These are phyloP conservation scores for Lactifluus volemus DNA, from an alignment of 768 basidiomycete genomes.

Conservation along the genomic window DNA sequence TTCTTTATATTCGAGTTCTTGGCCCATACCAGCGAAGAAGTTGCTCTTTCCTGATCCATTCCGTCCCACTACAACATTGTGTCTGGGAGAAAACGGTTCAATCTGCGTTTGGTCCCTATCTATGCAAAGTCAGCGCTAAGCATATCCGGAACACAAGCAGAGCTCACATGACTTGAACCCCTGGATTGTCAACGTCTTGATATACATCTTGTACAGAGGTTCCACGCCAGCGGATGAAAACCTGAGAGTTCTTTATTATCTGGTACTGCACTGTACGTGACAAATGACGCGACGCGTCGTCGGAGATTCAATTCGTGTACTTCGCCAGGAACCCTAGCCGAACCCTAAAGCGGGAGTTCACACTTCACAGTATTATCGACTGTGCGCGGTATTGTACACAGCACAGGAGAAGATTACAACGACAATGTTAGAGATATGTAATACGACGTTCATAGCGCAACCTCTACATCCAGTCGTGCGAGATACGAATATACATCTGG, in stretches of 20 bases:
- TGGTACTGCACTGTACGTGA: background rate
- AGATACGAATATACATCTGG: slow-evolving; percentile 86
- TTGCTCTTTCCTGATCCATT: slow-evolving; percentile 99
- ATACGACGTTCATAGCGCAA: slow-evolving; percentile 45
- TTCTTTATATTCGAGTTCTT: background rate
- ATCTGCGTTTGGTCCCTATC: slow-evolving; percentile 87
- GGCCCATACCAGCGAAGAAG: slow-evolving; percentile 80
- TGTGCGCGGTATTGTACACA: too few relatives aligned
- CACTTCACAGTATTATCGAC: too few relatives aligned
- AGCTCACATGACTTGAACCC: slow-evolving; percentile 97
- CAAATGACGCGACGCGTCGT: slow-evolving; percentile 8
- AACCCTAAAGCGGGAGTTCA: too few relatives aligned
- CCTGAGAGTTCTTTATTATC: background rate
- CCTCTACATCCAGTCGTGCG: slow-evolving; percentile 78
- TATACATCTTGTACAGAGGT: slow-evolving; percentile 45
- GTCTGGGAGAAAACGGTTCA: slow-evolving; percentile 87
- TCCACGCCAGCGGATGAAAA: too few relatives aligned
- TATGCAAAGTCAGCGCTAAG: slow-evolving; percentile 24
- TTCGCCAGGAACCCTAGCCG: too few relatives aligned
- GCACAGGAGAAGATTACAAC: background rate
- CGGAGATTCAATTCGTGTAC: slow-evolving; percentile 5
- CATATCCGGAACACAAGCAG: slow-evolving; percentile 5
- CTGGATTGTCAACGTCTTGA: slow-evolving; percentile 84
- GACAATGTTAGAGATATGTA: background rate
- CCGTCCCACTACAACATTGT: slow-evolving; percentile 94